phyloP scores from a whole-genome alignment of 371 early-diverging fungal species.

The Mortierella sp. region DNA sequence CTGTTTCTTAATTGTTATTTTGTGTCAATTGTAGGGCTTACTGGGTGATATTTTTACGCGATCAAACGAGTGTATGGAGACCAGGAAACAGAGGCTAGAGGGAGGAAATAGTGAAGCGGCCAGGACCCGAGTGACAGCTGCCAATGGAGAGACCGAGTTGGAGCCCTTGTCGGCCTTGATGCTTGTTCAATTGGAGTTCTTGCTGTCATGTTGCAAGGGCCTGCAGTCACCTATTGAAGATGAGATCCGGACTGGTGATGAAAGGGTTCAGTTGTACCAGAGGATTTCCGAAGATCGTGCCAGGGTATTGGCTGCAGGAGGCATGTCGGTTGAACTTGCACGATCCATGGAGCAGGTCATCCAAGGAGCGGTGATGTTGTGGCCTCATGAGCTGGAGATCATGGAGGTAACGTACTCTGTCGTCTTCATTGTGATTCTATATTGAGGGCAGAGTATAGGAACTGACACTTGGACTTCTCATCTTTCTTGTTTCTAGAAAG shows the following conservation, averaged over 20 bases:
- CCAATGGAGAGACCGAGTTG: conserved; percentile 33
- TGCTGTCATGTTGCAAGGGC: conserved; percentile 44
- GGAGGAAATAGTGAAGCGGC: conserved; percentile 13
- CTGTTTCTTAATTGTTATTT: not conserved
- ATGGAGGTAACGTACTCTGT: conserved; percentile 28
- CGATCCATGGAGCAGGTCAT: conserved; percentile 55
- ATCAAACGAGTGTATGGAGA: conserved; percentile 49
- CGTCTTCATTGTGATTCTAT: not conserved
- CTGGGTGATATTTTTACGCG: conserved; percentile 49
- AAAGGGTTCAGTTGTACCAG: conserved; percentile 38
- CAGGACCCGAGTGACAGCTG: conserved; percentile 13
- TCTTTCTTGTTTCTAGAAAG: conserved; percentile 33
- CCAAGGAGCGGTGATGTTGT: conserved; percentile 38
- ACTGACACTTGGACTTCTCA: not conserved
- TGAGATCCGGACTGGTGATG: conserved; percentile 41
- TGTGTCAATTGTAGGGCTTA: conserved; percentile 31
- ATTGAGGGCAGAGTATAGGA: not conserved
- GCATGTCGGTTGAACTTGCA: conserved; percentile 38
- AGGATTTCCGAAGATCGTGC: conserved; percentile 26
- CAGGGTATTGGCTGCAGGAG: conserved; percentile 17
- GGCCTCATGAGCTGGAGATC: conserved; percentile 49
- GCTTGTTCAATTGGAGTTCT: conserved; percentile 42
- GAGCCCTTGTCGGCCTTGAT: conserved; percentile 51
- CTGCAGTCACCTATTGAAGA: conserved; percentile 51
- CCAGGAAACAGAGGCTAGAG: conserved; percentile 28